Evolutionary conservation across 2,329 filamentous ascomycete species (phyloP), one percentile per base, ranked within the genome.

Genomic region (Neurospora crassa): DNA sequence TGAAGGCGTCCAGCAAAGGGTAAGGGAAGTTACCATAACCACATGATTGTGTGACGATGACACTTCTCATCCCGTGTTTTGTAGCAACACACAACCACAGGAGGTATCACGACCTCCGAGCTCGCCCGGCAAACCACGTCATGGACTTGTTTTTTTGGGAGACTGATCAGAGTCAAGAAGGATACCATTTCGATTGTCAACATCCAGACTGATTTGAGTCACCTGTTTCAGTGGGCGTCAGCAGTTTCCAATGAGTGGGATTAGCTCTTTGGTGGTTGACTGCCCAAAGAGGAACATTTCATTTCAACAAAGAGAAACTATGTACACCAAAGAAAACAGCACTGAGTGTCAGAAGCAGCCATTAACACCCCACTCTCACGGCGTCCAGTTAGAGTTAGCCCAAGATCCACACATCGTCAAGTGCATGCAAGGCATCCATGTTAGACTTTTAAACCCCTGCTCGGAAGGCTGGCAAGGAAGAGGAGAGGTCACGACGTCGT

Each of bases 381-480:
- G 29, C 29, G 29, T 29, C 29, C 29, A 29, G 29, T 29, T 29
- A 29, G 29, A 29, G 29, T 29, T 29, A 5, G 29, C 29, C 29
- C 29, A 29, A 29, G 29, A 29, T 29, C 29, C 29, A 29, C 29
- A 29, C 29, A 29, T 29, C 29, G 73, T 75, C 68, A 72, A 71
- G 72, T 77, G 75, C 75, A 78, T 76, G 76, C 74, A 69, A 72
- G 67, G 72, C 69, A 73, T 73, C 73, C 75, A 74, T 72, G 70
- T 70, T 70, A 75, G 71, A 69, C 70, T 70, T 63, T 42, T 67
- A 18, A 47, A 77, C 71, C 74, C 76, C 70, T 76, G 76, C 70
- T 68, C 34, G 16, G 11, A 18, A 41, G 40, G 42, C 29, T 70
- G 70, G 71, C 68, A 53, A 67, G n/a, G 63, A 68, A 69, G 71